Percentiles rank a stretch among this genome's conserved stretches.
Conservation (phyloP, 2,329 filamentous ascomycete genomes). For the Exophiala spinifera region DNA sequence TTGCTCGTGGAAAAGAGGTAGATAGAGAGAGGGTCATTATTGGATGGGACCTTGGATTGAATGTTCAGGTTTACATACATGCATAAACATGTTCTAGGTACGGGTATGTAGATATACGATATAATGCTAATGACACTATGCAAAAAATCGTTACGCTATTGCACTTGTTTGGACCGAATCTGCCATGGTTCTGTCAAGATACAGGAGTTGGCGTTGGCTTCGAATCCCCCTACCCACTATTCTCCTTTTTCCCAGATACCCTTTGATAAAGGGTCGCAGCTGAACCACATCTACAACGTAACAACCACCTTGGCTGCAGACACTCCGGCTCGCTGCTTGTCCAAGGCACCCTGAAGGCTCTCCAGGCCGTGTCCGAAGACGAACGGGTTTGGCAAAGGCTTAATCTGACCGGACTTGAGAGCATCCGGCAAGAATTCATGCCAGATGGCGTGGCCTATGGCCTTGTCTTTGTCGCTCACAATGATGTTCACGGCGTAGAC, state of each 20-base stretch:
- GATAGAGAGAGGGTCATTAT: not conserved
- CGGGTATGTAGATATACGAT: not conserved
- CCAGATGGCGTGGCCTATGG: constrained; percentile 34
- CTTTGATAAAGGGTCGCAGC: too few relatives aligned
- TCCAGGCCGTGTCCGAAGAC: constrained; percentile 41
- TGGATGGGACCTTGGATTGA: not conserved
- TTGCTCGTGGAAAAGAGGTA: constrained; percentile 85
- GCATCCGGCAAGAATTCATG: constrained; percentile 35
- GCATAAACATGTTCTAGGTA: not conserved
- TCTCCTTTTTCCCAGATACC: too few relatives aligned
- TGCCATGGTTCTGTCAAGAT: too few relatives aligned
- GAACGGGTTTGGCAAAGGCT: constrained; percentile 35
- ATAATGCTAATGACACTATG: not conserved
- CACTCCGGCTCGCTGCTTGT: constrained; percentile 39
- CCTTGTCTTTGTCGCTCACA: constrained; percentile 19
- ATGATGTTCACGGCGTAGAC: constrained; percentile 20
- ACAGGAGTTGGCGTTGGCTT: too few relatives aligned
- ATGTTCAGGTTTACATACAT: not conserved
- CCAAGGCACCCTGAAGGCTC: constrained; percentile 37
- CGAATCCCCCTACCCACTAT: too few relatives aligned
- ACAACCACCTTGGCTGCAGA: constrained; percentile 42
- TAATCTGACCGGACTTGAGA: constrained; percentile 31
- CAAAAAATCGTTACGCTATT: too few relatives aligned
- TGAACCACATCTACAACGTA: constrained; percentile 10
- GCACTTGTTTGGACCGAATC: too few relatives aligned